These are phyloP conservation scores for Penicillium sp. DNA, from an alignment of 2,329 filamentous ascomycete genomes.

Conservation along the genomic window DNA sequence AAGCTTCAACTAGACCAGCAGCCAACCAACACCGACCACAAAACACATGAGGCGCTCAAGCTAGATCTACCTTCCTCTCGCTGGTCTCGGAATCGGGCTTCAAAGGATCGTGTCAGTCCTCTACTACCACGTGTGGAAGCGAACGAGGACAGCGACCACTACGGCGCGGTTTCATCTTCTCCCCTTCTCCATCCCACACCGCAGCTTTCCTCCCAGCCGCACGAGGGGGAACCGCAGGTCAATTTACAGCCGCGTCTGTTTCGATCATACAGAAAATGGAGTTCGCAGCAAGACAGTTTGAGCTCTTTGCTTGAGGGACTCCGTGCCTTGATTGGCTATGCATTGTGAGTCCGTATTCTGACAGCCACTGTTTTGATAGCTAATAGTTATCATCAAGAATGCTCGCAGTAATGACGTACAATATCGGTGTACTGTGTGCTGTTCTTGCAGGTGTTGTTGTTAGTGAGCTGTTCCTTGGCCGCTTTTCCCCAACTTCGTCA, in stretches of 20 bases:
- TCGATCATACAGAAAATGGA: constrained; percentile 1
- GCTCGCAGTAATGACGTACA: constrained; percentile 19
- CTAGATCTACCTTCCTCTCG: too few relatives aligned
- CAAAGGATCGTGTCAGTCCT: too few relatives aligned
- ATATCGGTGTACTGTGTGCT: constrained; percentile 10
- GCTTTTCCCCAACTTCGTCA: constrained; percentile 2
- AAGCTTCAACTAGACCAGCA: constrained; percentile 5
- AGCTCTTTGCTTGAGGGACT: constrained; percentile 10
- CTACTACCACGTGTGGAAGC: too few relatives aligned
- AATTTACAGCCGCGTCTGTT: too few relatives aligned
- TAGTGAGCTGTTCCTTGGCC: constrained; percentile 11
- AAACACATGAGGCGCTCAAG: too few relatives aligned
- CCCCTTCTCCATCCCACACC: too few relatives aligned
- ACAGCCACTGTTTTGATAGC: not conserved
- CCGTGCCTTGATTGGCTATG: constrained; percentile 10
- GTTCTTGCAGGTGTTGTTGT: constrained; percentile 12
- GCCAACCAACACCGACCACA: too few relatives aligned
- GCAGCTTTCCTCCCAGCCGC: not conserved
- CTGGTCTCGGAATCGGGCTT: too few relatives aligned
- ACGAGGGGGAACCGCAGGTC: too few relatives aligned
- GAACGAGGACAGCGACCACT: too few relatives aligned
- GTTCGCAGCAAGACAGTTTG: not conserved
- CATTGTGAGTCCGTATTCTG: constrained; percentile 4
- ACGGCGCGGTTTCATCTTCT: too few relatives aligned
- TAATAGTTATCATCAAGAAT: constrained; percentile 5